These are phyloP conservation scores for Lycium ferocissimum DNA, from an alignment of 257 asterid genomes.

Conservation along the genomic window DNA sequence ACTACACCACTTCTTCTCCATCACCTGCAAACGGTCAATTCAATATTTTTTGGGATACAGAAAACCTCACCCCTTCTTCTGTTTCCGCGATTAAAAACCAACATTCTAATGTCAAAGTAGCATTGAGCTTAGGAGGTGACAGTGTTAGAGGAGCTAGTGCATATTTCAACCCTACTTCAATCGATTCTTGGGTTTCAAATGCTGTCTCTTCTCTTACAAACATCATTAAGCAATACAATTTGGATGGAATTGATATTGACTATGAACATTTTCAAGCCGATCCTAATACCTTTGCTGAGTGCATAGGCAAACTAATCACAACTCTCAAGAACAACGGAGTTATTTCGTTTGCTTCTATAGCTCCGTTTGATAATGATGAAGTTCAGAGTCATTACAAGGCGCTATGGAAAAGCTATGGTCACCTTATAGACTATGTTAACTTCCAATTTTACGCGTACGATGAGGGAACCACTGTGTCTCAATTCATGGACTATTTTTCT, in stretches of 20 bases:
- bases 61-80: slow-evolving; percentile 57
- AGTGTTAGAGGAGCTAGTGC: slow-evolving; percentile 54
- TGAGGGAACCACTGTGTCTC: slow-evolving; percentile 60
- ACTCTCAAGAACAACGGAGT: slow-evolving; percentile 55
- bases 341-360: slow-evolving; percentile 77
- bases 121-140: slow-evolving; percentile 78
- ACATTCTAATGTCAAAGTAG: slow-evolving; percentile 63
- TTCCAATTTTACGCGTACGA: slow-evolving; percentile 86
- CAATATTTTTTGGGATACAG: slow-evolving; percentile 75
- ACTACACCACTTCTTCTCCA: slow-evolving; percentile 64
- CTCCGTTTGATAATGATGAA: slow-evolving; percentile 66
- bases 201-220: slow-evolving; percentile 68
- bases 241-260: slow-evolving; percentile 79
- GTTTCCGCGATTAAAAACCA: slow-evolving; percentile 56
- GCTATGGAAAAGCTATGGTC: slow-evolving; percentile 62
- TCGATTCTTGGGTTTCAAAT: slow-evolving; percentile 71
- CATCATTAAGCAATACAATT: slow-evolving; percentile 53
- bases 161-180: slow-evolving; percentile 59
- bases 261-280: slow-evolving; percentile 72
- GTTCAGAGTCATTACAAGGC: slow-evolving; percentile 75
- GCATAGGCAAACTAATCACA: slow-evolving; percentile 57
- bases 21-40: slow-evolving; percentile 71
- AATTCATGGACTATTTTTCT: slow-evolving; percentile 57
- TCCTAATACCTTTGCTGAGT: slow-evolving; percentile 53
- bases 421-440: slow-evolving; percentile 68